Evolutionary conservation across 169 alveolate species (phyloP), one percentile per base, ranked within the genome.

Genomic region (Miamiensis avidus): DNA sequence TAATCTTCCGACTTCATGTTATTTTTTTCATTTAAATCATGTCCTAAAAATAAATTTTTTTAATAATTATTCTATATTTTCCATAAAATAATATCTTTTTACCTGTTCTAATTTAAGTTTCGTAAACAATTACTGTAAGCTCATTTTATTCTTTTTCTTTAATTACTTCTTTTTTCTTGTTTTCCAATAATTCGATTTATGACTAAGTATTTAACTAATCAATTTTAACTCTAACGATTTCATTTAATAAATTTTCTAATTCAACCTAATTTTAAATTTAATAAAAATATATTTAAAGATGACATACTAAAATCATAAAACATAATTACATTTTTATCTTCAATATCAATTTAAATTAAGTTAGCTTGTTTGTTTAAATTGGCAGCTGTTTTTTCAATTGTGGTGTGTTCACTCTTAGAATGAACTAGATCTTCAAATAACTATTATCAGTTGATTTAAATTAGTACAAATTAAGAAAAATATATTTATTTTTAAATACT

Each of bases 1-100:
- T 73, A 97, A 89, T 86, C 94, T 94, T 76, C 96, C 99, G 74
- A 97, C 98, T 78, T 91, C 95, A 78, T 91, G 95, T 90, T 97
- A 97, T 86, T 96, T 96, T 91, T 96, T 76, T 95, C 97, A 84
- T 96, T 94, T 73, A 92, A 92, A 76, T 94, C 96, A 86, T 95
- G 98, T 20, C 96, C 94, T 81, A 95, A 87, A 49, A 49, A 11
- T 49, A 11, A 11, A 49, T 49, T 11, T 11, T 11, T 11, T 11
- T 49, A 49, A 49, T 49, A 11, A 49, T 49, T 49, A 49, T 49
- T 49, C 4, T 49, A 49, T 11, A 49, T 49, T 11, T 11, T 49
- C 4, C 20, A 49, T 49, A 49, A 11, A 11, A 49, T 4, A 11
- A 11, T 11, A 11, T 49, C 20, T 49, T 49, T 49, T 49, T 49